phyloP scores from a whole-genome alignment of 352 stramenopile species.

The Blastocystis sp. region DNA sequence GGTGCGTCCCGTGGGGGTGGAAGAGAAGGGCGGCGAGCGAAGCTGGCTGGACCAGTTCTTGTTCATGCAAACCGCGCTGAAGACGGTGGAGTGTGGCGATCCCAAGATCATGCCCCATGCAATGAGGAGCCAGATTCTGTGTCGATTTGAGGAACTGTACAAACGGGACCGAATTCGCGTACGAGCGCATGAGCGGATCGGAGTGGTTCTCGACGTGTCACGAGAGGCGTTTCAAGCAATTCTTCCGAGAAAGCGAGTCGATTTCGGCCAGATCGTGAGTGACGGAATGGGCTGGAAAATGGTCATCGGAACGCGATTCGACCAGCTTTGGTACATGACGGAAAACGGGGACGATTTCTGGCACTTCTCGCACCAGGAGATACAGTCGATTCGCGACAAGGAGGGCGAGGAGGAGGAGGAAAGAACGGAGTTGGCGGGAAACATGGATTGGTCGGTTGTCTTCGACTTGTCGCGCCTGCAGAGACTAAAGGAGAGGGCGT shows the following conservation, averaged over 20 bases:
- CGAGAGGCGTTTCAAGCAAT: background rate
- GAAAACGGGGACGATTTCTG: background rate
- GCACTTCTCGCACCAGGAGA: slow-evolving; percentile 1
- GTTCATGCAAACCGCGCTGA: slow-evolving; percentile 3
- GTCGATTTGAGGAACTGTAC: background rate
- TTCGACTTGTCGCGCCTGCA: background rate
- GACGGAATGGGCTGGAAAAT: background rate
- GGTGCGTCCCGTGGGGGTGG: background rate
- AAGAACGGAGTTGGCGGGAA: background rate
- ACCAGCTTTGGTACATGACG: slow-evolving; percentile 19
- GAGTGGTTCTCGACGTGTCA: background rate
- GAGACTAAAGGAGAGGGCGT: background rate
- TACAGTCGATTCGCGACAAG: background rate
- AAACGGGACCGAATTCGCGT: slow-evolving; percentile 15
- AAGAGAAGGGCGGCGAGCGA: background rate
- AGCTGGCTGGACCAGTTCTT: background rate
- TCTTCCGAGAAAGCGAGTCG: background rate
- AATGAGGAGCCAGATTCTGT: slow-evolving; percentile 4
- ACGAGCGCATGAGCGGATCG: background rate
- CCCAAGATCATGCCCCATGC: background rate
- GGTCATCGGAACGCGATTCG: background rate
- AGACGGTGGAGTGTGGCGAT: background rate
- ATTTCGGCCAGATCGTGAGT: background rate
- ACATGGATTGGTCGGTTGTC: background rate
- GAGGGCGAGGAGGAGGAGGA: background rate